Percentiles rank a stretch among this genome's conserved stretches.
Evolutionary conservation across 108 stramenopile species (phyloP).

Genomic region (Pseudonitzschia pungens): DNA sequence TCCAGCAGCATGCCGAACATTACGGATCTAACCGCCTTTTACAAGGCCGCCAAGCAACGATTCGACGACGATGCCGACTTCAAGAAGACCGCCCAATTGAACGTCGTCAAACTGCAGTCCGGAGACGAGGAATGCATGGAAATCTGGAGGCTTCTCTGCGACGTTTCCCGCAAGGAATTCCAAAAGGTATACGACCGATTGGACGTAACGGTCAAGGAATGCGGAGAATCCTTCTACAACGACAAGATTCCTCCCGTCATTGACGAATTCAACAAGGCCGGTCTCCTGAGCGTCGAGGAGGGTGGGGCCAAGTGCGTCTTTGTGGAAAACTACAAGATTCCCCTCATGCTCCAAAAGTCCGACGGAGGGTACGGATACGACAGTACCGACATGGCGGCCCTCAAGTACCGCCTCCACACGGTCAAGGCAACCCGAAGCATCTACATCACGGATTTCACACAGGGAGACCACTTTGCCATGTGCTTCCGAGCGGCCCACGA

Average conservation of each 20-base stretch:
- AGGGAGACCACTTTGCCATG: slow-evolving; percentile 96
- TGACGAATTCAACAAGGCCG: slow-evolving; percentile 79
- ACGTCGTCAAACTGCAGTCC: slow-evolving; percentile 96
- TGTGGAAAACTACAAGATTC: slow-evolving; percentile 82
- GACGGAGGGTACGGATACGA: slow-evolving; percentile 99
- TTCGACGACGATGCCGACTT: slow-evolving; percentile 95
- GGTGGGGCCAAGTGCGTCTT: slow-evolving; percentile 95
- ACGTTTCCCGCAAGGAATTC: slow-evolving; percentile 93
- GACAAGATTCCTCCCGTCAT: slow-evolving; percentile 93
- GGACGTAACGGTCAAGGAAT: slow-evolving; percentile 90
- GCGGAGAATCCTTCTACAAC: slow-evolving; percentile 99
- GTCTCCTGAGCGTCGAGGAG: slow-evolving; percentile 74
- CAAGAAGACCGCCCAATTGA: slow-evolving; percentile 89
- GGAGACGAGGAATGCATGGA: slow-evolving; percentile 87
- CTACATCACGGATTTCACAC: slow-evolving; percentile 97
- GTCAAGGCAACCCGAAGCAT: slow-evolving; percentile 87
- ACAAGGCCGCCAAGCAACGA: slow-evolving; percentile 94
- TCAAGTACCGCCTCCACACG: slow-evolving; percentile 88
- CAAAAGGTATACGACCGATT: slow-evolving; percentile 97
- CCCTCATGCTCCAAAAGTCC: slow-evolving; percentile 96
- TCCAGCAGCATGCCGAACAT: slow-evolving; percentile 74
- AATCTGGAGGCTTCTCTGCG: slow-evolving; percentile 95
- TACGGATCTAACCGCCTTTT: slow-evolving; percentile 94
- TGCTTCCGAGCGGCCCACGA: slow-evolving; percentile 90
- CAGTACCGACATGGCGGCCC: slow-evolving; percentile 98